A percentile compares a stretch with the other conserved stretches of the same genome.
phyloP scores from a whole-genome alignment of 2,329 filamentous ascomycete species.

The Cladosporium sp. region DNA sequence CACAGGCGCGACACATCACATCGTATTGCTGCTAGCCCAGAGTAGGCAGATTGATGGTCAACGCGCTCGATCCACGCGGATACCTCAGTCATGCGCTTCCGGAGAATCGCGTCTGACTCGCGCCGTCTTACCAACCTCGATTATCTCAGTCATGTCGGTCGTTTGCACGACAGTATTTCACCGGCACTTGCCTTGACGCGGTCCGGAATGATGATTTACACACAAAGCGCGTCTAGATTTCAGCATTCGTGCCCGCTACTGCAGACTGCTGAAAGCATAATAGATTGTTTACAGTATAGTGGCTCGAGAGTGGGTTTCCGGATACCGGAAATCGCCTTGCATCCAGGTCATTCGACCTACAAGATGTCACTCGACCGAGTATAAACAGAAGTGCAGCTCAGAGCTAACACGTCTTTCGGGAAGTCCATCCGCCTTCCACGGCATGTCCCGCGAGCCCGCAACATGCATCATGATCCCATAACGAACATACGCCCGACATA shows the following conservation, averaged over 20 bases:
- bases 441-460: conserved; percentile 3
- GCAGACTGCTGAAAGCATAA: background rate
- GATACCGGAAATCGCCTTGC: conserved; percentile 6
- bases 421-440: conserved; percentile 1
- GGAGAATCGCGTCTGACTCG: background rate
- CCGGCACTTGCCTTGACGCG: background rate
- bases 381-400: background rate
- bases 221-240: conserved; percentile 2
- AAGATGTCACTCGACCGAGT: background rate
- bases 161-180: background rate
- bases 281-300: background rate
- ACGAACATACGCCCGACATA: conserved; percentile 2
- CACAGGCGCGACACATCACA: too few species aligned
- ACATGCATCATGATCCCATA: background rate
- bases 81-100: background rate
- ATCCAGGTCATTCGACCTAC: background rate
- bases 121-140: background rate
- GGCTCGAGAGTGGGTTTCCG: too few species aligned
- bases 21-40: too few species aligned
- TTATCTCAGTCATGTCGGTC: background rate
- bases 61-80: too few species aligned
- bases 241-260: background rate
- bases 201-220: conserved; percentile 1
- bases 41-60: too few species aligned
- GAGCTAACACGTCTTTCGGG: background rate